Evolutionary conservation across 2,329 filamentous ascomycete species (phyloP).

Genomic region (Monosporascus sp.): DNA sequence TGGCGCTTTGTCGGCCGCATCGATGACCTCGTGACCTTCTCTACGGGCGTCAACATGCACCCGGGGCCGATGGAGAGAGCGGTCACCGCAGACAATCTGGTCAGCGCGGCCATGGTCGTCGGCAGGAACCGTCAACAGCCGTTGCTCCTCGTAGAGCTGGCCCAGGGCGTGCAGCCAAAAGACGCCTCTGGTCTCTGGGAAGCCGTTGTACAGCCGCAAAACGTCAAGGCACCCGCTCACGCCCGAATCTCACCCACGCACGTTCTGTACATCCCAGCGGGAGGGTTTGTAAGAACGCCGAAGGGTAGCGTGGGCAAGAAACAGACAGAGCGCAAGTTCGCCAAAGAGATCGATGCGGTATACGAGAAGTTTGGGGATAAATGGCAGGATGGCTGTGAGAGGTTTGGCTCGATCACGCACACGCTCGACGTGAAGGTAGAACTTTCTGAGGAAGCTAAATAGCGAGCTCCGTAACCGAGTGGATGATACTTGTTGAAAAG

Average conservation of each 20-base stretch:
- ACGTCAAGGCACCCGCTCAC: constrained; percentile 10
- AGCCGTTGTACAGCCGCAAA: constrained; percentile 9
- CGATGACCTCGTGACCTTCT: constrained; percentile 20
- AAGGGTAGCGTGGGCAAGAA: constrained; percentile 12
- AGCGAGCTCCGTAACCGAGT: too few relatives aligned
- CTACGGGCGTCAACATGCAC: constrained; percentile 13
- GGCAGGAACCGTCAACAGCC: constrained; percentile 11
- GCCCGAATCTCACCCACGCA: constrained; percentile 13
- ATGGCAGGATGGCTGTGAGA: constrained; percentile 11
- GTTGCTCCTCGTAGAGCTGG: constrained; percentile 13
- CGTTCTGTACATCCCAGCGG: constrained; percentile 8
- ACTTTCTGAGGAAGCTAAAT: not conserved
- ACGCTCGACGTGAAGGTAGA: not conserved
- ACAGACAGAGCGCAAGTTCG: constrained; percentile 10
- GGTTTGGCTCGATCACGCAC: not conserved
- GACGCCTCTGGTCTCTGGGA: constrained; percentile 9
- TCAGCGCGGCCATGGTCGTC: constrained; percentile 9
- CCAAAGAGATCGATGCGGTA: constrained; percentile 9
- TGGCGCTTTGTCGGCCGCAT: constrained; percentile 17
- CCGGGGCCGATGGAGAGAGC: constrained; percentile 11
- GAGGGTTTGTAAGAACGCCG: constrained; percentile 9
- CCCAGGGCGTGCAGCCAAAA: not conserved
- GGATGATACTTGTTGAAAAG: too few relatives aligned
- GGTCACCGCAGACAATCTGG: constrained; percentile 4
- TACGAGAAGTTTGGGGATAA: constrained; percentile 12